These are phyloP conservation scores for Diaporthe vexans DNA, from an alignment of 2,329 filamentous ascomycete species.

Conservation along the genomic window DNA sequence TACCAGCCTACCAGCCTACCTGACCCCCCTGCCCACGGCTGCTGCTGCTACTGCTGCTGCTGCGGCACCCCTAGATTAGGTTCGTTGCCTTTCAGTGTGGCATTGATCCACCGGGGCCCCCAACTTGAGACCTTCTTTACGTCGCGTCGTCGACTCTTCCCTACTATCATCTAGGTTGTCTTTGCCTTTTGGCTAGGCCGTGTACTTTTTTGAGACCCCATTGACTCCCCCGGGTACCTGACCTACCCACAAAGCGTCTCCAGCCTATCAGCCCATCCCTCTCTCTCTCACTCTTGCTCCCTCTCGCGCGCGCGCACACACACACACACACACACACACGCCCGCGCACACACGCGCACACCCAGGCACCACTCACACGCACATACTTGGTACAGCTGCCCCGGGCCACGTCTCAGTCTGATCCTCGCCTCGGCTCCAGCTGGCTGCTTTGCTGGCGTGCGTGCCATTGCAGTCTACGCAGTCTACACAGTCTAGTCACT, in stretches of 20 bases:
- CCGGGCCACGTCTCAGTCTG: slow-evolving; percentile 34
- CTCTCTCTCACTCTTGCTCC: background rate
- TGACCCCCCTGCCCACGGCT: slow-evolving; percentile 20
- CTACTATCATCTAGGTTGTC: slow-evolving; percentile 38
- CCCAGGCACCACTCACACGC: background rate
- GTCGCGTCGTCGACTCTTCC: slow-evolving; percentile 32
- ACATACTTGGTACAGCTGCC: slow-evolving; percentile 11
- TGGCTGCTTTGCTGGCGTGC: slow-evolving; percentile 37
- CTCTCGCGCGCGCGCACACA: too few species aligned
- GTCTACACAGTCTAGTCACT: slow-evolving; percentile 28
- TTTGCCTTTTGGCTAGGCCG: slow-evolving; percentile 36
- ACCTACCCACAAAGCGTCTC: slow-evolving; percentile 30
- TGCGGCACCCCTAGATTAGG: slow-evolving; percentile 38
- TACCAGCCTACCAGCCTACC: slow-evolving; percentile 27
- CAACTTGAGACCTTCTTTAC: slow-evolving; percentile 36
- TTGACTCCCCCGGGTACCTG: slow-evolving; percentile 37
- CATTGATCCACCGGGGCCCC: slow-evolving; percentile 39
- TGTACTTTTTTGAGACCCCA: slow-evolving; percentile 38
- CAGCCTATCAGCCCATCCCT: background rate
- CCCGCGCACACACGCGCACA: too few species aligned
- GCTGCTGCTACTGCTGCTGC: background rate
- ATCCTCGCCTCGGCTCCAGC: slow-evolving; percentile 30
- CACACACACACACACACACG: too few species aligned
- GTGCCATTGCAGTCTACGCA: slow-evolving; percentile 29
- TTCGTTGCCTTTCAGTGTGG: slow-evolving; percentile 37